Evolutionary conservation across 2,329 filamentous ascomycete genomes (phyloP), one percentile per base, ranked within the genome.

Genomic region (Fusarium ramigenum): DNA sequence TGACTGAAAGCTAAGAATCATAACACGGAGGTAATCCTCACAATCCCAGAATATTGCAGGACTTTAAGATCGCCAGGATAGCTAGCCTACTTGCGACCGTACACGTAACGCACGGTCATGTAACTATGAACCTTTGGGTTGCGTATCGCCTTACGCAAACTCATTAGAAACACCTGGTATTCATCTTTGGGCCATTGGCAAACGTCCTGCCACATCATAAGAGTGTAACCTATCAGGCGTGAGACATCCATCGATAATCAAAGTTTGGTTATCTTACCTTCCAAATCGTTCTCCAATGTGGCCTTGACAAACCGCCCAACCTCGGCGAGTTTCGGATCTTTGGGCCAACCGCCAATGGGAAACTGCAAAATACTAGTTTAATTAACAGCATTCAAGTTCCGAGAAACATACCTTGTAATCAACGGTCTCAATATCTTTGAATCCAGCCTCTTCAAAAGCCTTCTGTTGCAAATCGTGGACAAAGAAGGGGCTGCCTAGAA

Each of bases 161-260:
- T 39, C 60, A 62, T 59, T 2, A 62, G 60, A n/a, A 32, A 58
- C 1, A 46, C 60, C 10, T 46, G 18, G 5, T 62, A 59, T 15
- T 62, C 60, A 0, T 62, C 52, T n/a, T 19, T n/a, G 10, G 60
- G 52, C 60, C 60, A 62, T 1, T 10, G 18, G 18, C 42, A 43
- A 32, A 62, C 60, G 4, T 62, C 60, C 0, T 62, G 25, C 60
- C 60, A 62, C 60, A 62, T 62, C 60, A 62, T 62, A 0, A 46
- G 40, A n/a, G 52, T 59, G 11, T 59, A 62, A 9, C 60, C 60
- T 62, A 46, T 39, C 1, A n/a, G 1, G 2, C 6, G 25, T 62
- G 4, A 62, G 50, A 46, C 30, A 11, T n/a, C 8, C 0, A 2
- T 28, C 25, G 3, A 18, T 5, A 12, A 10, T 25, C 4, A 18